Conservation (phyloP, 140 eudicot species). For the Anethum foeniculum region DNA sequence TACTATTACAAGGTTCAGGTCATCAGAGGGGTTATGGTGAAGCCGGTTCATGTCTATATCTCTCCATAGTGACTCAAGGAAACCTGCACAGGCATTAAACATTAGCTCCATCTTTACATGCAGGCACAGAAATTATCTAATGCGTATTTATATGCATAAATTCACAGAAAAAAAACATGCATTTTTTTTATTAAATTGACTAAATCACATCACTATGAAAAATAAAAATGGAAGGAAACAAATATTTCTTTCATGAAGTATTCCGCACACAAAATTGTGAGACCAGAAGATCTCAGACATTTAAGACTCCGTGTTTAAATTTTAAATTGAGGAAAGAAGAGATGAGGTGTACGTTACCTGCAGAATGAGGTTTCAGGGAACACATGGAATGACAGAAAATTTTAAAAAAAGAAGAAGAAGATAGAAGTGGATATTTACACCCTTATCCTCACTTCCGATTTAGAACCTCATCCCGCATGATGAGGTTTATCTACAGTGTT, state of each 20-base stretch:
- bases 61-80: slow-evolving; percentile 40
- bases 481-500: no score
- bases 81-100: slow-evolving; percentile 26
- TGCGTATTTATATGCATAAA: not conserved
- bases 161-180: not conserved
- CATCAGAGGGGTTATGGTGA: slow-evolving; percentile 18
- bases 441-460: not conserved
- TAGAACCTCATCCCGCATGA: no score
- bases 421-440: not conserved
- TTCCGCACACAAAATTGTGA: not conserved
- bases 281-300: not conserved
- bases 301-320: no score
- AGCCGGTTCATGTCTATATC: slow-evolving; percentile 48
- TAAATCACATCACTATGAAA: not conserved
- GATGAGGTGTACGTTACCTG: not conserved
- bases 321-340: not conserved
- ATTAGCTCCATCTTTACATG: not conserved
- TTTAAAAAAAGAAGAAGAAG: no score
- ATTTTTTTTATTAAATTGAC: not conserved
- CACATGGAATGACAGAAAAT: no score
- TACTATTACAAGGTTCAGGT: slow-evolving; percentile 33
- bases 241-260: not conserved
- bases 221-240: not conserved
- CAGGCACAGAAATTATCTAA: not conserved
- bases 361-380: not conserved